Evolutionary conservation across 2,329 filamentous ascomycete species (phyloP).

Genomic region (Xylaria sp.): DNA sequence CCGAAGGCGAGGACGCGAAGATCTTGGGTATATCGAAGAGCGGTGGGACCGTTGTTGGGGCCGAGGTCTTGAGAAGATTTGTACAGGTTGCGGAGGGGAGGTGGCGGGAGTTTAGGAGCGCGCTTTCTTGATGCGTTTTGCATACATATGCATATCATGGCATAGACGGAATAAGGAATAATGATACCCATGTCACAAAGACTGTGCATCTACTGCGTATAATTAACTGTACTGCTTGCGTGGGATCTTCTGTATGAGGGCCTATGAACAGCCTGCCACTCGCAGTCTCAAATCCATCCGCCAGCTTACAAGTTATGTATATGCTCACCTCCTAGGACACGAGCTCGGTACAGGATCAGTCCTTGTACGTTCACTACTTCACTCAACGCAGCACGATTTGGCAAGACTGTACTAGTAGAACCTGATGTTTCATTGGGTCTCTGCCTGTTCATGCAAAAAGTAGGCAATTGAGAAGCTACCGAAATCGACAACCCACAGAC

Average conservation of each 20-base stretch:
- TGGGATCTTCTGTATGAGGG: too few relatives aligned
- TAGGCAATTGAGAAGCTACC: not conserved
- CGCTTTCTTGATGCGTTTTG: constrained; percentile 18
- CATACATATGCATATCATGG: not conserved
- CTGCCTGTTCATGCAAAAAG: not conserved
- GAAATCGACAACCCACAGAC: not conserved
- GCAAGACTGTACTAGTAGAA: not conserved
- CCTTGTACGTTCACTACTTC: not conserved
- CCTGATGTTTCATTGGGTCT: not conserved
- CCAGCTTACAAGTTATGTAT: not conserved
- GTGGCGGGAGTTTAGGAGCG: constrained; percentile 62
- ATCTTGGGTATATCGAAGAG: constrained; percentile 80
- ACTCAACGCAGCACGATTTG: too few relatives aligned
- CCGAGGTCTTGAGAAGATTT: constrained; percentile 64
- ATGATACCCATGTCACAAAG: constrained; percentile 24
- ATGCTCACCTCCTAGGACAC: not conserved
- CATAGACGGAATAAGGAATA: constrained; percentile 17
- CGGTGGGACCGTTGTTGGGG: constrained; percentile 75
- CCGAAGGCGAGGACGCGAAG: constrained; percentile 54
- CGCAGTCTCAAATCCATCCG: too few relatives aligned
- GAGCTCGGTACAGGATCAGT: not conserved
- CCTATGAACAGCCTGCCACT: too few relatives aligned
- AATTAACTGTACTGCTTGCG: too few relatives aligned
- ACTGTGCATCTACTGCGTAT: not conserved
- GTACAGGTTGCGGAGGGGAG: constrained; percentile 65